Evolutionary conservation across 2,329 filamentous ascomycete genomes (phyloP), one percentile per base, ranked within the genome.

Genomic region (Curvularia spicifera): DNA sequence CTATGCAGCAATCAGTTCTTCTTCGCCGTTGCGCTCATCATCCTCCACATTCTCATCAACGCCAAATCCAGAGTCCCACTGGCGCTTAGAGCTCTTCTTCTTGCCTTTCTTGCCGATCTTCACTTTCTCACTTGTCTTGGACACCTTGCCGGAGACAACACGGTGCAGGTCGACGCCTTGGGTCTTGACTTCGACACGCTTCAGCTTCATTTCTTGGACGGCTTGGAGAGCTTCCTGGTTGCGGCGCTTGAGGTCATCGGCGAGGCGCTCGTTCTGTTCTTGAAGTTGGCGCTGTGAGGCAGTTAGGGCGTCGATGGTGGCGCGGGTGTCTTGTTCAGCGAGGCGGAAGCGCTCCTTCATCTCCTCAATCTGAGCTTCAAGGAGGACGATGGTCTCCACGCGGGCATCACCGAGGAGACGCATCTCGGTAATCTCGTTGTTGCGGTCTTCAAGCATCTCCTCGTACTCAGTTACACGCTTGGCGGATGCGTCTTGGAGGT

Each of bases 41-140:
- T 65, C 63, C 44, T 70, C 66, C 1, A 60, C 52, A 26, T 66
- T 60, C 48, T 66, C 65, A 20, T 71, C 70, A 18, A 72, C 64
- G 20, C 70, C 72, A 51, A 76, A 71, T 6, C 74, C 74, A 5
- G 72, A 75, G 42, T 76, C 74, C 61, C 69, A 74, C 46, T 70
- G 67, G 31, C 74, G 63, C 56, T 65, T 70, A 20, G 69, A 45
- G 8, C 64, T 56, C 59, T 67, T 70, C 51, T 68, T 67, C 57
- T 63, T 66, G 31, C 57, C 67, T 64, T 75, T 76, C 64, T 76
- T 76, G 33, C 63, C 61, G 12, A 75, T 55, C 57, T 71, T 73
- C 29, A 74, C 65, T 42, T 71, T 72, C 37, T 76, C 74, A 29
- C 61, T 70, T 4, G 68, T 65, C 63, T 73, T 74, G 45, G 55